Evolutionary conservation across 805 yeast genomes (phyloP).

Genomic region (Maudiozyma saulgeensis): DNA sequence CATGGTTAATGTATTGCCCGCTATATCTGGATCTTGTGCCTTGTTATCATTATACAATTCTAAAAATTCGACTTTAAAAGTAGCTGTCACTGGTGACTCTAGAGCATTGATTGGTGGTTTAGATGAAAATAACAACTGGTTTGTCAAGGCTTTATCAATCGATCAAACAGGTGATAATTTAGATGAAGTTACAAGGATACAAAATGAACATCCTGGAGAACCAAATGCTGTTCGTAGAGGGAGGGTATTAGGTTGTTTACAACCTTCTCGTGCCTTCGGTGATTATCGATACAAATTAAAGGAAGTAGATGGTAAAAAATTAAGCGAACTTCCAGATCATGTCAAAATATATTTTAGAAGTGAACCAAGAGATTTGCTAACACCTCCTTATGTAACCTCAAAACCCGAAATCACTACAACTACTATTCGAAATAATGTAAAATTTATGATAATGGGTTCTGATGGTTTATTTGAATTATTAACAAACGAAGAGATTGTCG

Average conservation of each 20-base stretch:
- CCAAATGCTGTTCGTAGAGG: slow-evolving; percentile 77
- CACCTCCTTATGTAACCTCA: slow-evolving; percentile 98
- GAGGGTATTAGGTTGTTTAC: slow-evolving; percentile 83
- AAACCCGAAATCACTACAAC: slow-evolving; percentile 86
- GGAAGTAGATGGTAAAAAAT: slow-evolving; percentile 33
- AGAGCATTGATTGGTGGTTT: slow-evolving; percentile 79
- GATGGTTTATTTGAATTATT: slow-evolving; percentile 92
- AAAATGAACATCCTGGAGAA: slow-evolving; percentile 86
- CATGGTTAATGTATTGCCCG: slow-evolving; percentile 71
- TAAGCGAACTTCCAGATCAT: slow-evolving; percentile 60
- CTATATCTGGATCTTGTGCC: slow-evolving; percentile 92
- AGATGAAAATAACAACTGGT: slow-evolving; percentile 63
- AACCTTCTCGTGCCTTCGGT: slow-evolving; percentile 95
- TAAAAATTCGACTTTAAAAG: slow-evolving; percentile 56
- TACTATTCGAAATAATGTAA: slow-evolving; percentile 57
- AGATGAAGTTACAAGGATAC: slow-evolving; percentile 73
- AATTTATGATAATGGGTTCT: slow-evolving; percentile 84
- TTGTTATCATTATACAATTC: slow-evolving; percentile 81
- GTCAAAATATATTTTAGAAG: slow-evolving; percentile 76
- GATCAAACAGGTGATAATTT: slow-evolving; percentile 94
- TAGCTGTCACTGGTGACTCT: slow-evolving; percentile 95
- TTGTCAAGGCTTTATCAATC: slow-evolving; percentile 72
- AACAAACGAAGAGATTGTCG: slow-evolving; percentile 85
- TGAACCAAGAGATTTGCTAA: slow-evolving; percentile 56
- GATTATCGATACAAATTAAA: slow-evolving; percentile 91